Conservation (phyloP, 257 asterid species). For the Fraxinus quadrangulata region DNA sequence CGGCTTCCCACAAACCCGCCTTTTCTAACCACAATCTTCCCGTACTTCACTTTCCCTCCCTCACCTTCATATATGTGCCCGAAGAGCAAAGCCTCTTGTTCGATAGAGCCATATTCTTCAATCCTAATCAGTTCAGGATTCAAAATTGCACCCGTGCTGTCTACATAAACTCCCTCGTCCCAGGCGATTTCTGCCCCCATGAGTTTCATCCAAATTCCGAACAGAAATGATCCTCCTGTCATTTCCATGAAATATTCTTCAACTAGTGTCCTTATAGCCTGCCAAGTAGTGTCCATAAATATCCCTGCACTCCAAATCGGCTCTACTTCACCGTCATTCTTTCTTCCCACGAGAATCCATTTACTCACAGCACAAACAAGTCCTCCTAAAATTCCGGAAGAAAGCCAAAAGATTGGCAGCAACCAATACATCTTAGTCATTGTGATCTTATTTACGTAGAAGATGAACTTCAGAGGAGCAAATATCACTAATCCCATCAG, state of each 20-base stretch:
- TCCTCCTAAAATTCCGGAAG: constrained; percentile 47
- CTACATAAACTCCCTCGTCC: constrained; percentile 50
- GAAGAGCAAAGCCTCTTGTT: constrained; percentile 58
- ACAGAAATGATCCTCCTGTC: constrained; percentile 47
- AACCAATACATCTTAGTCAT: constrained; percentile 32
- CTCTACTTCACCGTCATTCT: constrained; percentile 41
- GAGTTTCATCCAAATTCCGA: constrained; percentile 55
- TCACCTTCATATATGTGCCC: constrained; percentile 77
- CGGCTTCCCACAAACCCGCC: constrained; percentile 64
- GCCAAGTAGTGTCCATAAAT: constrained; percentile 69
- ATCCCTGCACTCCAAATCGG: constrained; percentile 56
- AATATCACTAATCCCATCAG: constrained; percentile 44
- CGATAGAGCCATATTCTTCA: constrained; percentile 46
- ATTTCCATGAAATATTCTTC: constrained; percentile 68
- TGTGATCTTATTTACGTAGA: constrained; percentile 26
- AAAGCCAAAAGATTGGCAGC: constrained; percentile 58
- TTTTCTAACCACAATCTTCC: constrained; percentile 44
- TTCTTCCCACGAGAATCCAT: constrained; percentile 68
- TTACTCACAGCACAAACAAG: constrained; percentile 44
- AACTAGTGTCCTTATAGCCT: constrained; percentile 52
- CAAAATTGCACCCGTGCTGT: constrained; percentile 56
- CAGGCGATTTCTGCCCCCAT: constrained; percentile 60
- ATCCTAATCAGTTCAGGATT: constrained; percentile 63
- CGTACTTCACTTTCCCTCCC: constrained; percentile 65
- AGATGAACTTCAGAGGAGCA: constrained; percentile 42